These are phyloP conservation scores for Sporothrix inflata DNA, from an alignment of 2,329 filamentous ascomycete species.

Conservation along the genomic window DNA sequence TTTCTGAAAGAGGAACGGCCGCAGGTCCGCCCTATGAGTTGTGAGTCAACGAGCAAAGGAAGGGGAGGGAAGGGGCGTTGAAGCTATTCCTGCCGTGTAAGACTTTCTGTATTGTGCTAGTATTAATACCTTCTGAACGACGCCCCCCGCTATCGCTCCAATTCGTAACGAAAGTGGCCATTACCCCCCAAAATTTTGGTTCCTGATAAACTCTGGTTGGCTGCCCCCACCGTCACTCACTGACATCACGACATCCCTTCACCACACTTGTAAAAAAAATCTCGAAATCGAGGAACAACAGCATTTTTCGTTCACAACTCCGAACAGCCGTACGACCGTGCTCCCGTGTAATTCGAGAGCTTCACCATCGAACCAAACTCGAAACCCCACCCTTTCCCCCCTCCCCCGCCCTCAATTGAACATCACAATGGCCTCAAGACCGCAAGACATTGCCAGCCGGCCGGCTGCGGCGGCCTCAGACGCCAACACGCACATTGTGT, in stretches of 20 bases:
- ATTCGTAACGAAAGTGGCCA: slow-evolving; percentile 3
- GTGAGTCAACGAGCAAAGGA: slow-evolving; percentile 24
- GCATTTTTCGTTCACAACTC: background rate
- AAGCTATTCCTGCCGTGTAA: slow-evolving; percentile 12
- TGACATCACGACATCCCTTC: slow-evolving; percentile 29
- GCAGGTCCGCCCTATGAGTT: background rate
- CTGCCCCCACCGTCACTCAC: slow-evolving; percentile 24
- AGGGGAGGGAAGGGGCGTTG: slow-evolving; percentile 18
- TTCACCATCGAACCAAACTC: background rate
- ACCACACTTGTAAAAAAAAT: background rate
- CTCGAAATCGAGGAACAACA: background rate
- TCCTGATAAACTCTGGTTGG: slow-evolving; percentile 22
- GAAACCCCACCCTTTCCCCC: background rate
- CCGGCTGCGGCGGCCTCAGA: slow-evolving; percentile 42
- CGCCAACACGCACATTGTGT: slow-evolving; percentile 62
- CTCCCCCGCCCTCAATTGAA: background rate
- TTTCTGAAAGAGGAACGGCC: slow-evolving; percentile 17
- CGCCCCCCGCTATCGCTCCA: slow-evolving; percentile 22
- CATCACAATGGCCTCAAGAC: slow-evolving; percentile 31
- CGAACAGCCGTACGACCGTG: background rate
- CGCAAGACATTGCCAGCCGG: slow-evolving; percentile 41
- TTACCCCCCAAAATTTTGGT: background rate
- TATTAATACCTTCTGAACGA: background rate
- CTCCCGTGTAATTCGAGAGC: background rate
- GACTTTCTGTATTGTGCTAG: background rate